These are phyloP conservation scores for Fusarium tricinctum DNA, from an alignment of 2,329 filamentous ascomycete genomes.

Conservation along the genomic window DNA sequence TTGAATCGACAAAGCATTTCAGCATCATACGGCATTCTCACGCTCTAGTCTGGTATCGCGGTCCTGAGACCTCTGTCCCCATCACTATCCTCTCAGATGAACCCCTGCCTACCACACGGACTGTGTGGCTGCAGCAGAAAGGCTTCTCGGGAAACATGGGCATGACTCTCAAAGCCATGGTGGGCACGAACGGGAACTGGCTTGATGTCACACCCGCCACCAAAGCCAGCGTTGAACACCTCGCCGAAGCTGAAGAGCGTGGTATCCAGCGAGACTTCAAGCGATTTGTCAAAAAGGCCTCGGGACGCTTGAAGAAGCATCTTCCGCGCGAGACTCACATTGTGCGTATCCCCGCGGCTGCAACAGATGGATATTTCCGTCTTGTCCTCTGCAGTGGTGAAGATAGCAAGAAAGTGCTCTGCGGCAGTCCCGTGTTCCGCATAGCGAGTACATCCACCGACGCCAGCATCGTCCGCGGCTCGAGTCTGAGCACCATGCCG, in stretches of 20 bases:
- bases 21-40: constrained; percentile 76
- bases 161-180: constrained; percentile 74
- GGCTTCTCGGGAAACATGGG: constrained; percentile 78
- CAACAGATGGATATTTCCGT: constrained; percentile 77
- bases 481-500: constrained; percentile 74
- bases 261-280: constrained; percentile 77
- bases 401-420: constrained; percentile 67
- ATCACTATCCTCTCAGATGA: constrained; percentile 74
- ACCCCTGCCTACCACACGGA: constrained; percentile 68
- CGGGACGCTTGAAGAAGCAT: constrained; percentile 63
- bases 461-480: constrained; percentile 72
- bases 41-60: constrained; percentile 75
- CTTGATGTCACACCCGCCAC: constrained; percentile 75
- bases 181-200: constrained; percentile 72
- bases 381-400: constrained; percentile 70
- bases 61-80: constrained; percentile 72
- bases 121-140: constrained; percentile 76
- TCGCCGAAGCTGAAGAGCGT: constrained; percentile 71
- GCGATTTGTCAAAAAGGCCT: constrained; percentile 71
- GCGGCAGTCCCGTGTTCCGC: constrained; percentile 76
- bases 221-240: constrained; percentile 61
- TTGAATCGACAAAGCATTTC: constrained; percentile 75
- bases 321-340: constrained; percentile 73
- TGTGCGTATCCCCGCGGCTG: constrained; percentile 73
- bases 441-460: constrained; percentile 76